Evolutionary conservation across 2,329 filamentous ascomycete genomes (phyloP).

Genomic region (Torrubiellomyces zombiae): DNA sequence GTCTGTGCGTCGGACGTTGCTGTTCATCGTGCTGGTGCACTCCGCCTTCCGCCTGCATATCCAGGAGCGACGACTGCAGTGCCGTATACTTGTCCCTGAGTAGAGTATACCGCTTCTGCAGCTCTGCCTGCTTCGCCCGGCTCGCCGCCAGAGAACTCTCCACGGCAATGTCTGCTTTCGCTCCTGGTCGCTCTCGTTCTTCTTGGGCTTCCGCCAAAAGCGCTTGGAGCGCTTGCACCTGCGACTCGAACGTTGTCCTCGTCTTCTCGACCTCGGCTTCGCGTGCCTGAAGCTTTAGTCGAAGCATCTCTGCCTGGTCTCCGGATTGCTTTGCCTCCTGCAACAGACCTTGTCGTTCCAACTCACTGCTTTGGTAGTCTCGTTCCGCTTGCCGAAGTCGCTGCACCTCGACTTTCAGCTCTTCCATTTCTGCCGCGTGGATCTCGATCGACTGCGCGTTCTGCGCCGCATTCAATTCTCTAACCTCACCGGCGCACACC

Average conservation of each 20-base stretch:
- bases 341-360: conserved; percentile 38
- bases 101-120: conserved; percentile 33
- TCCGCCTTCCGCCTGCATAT: conserved; percentile 22
- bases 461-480: conserved; percentile 47
- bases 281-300: conserved; percentile 36
- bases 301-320: conserved; percentile 39
- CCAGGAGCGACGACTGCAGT: conserved; percentile 31
- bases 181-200: conserved; percentile 9
- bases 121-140: conserved; percentile 33
- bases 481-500: conserved; percentile 52
- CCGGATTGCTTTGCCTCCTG: conserved; percentile 42
- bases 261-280: conserved; percentile 29
- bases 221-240: conserved; percentile 29
- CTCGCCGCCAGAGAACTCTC: conserved; percentile 32
- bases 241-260: conserved; percentile 26
- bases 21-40: background rate
- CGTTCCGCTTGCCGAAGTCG: conserved; percentile 44
- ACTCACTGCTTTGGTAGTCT: conserved; percentile 46
- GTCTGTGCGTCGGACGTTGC: no score
- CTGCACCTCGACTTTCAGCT: conserved; percentile 40
- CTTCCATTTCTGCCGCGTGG: conserved; percentile 41
- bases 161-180: conserved; percentile 19
- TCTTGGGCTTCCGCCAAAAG: conserved; percentile 24
- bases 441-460: conserved; percentile 46
- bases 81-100: conserved; percentile 34